Base-by-base conservation (phyloP, 1,284 basidiomycete genomes). In the Sanghuangporus weigelae region DNA sequence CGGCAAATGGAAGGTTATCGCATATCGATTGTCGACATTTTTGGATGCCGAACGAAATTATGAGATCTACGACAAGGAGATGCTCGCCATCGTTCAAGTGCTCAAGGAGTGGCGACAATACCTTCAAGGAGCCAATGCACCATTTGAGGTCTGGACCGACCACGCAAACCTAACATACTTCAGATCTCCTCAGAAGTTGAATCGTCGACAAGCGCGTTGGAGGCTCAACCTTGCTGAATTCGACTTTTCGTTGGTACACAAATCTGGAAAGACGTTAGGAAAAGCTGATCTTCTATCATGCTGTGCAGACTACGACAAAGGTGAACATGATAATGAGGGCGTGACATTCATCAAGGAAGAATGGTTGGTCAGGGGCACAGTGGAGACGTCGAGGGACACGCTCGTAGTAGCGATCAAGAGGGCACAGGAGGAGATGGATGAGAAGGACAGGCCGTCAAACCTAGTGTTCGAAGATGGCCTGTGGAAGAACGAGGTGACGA, bases 341-440 rank as follows among this genome's bases (percentile, higher is more conserved):
- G 67, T 76, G 0, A 84, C 89, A 67, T 74, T 89, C 57, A 76
- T 89, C 35, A 68, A 73, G 1, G 77, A n/a, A 85, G 55, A 84
- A 89, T 48, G 82, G 88, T 64, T 80, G 85, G 68, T 83, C 82
- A 67, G 87, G 86, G 6, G n/a, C n/a, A n/a, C 74, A 81, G 0
- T 84, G 85, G 68, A 71, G 75, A 14, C 77, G 75, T n/a, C n/a
- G n/a, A n/a, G n/a, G n/a, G n/a, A n/a, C n/a, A n/a, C n/a, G n/a
- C n/a, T n/a, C n/a, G n/a, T n/a, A n/a, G n/a, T n/a, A n/a, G n/a
- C n/a, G n/a, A n/a, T n/a, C n/a, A n/a, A n/a, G n/a, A n/a, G n/a
- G n/a, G n/a, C n/a, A n/a, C n/a, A n/a, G n/a, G n/a, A n/a, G n/a
- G n/a, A n/a, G n/a, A n/a, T n/a, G n/a, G n/a, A n/a, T n/a, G n/a